Evolutionary conservation across 768 basidiomycete genomes (phyloP).

Genomic region (Russula virescens): DNA sequence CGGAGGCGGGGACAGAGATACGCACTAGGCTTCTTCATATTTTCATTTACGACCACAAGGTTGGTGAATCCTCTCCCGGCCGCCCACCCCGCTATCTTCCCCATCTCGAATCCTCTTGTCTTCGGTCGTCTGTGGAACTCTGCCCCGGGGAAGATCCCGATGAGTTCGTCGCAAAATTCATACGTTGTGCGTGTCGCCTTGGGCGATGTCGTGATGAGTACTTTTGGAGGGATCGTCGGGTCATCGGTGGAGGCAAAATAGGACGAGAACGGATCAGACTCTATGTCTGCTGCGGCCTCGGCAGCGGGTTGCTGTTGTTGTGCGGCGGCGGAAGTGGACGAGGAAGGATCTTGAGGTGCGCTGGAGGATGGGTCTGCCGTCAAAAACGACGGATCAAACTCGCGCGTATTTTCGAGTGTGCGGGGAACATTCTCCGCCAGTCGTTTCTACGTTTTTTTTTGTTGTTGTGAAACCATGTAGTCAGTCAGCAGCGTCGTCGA

Average conservation of each 20-base stretch:
- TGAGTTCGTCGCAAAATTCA: constrained; percentile 88
- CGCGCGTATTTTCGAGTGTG: constrained; percentile 90
- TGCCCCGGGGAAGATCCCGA: constrained; percentile 85
- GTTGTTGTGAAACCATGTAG: no score
- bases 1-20: constrained; percentile 7
- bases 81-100: constrained; percentile 90
- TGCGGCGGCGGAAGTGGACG: constrained; percentile 24
- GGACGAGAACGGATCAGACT: constrained; percentile 68
- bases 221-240: constrained; percentile 72
- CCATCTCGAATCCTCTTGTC: constrained; percentile 86
- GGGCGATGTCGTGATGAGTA: constrained; percentile 85
- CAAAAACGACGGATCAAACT: constrained; percentile 67
- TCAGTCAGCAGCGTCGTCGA: not conserved
- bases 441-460: constrained; percentile 56
- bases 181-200: constrained; percentile 87
- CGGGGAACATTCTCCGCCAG: constrained; percentile 78
- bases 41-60: constrained; percentile 90
- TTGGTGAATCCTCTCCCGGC: constrained; percentile 84
- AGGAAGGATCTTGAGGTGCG: constrained; percentile 21
- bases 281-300: constrained; percentile 63
- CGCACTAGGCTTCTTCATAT: constrained; percentile 83
- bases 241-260: constrained; percentile 68
- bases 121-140: constrained; percentile 84
- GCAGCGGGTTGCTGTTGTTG: constrained; percentile 37
- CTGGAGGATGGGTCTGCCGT: constrained; percentile 44